A percentile compares a stretch with the other conserved stretches of the same genome.
These are phyloP conservation scores for Penicillium vulpinum DNA, from an alignment of 2,329 filamentous ascomycete species.

Conservation along the genomic window DNA sequence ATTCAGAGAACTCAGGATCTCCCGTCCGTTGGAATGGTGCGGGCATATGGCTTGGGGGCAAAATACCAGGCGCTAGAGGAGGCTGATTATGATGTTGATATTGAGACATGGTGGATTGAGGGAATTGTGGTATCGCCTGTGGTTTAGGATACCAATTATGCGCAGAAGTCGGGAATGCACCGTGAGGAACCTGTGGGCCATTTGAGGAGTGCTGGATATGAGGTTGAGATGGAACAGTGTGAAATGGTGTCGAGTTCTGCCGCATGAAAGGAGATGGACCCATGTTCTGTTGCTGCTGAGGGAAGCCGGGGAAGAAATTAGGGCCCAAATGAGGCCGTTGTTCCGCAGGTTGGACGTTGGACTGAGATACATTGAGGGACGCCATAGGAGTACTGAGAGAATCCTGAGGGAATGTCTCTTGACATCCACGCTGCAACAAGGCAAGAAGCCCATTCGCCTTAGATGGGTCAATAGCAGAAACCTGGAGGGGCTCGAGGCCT, in stretches of 20 bases:
- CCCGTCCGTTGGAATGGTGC: constrained; percentile 51
- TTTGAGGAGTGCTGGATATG: constrained; percentile 12
- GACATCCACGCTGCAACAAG: constrained; percentile 51
- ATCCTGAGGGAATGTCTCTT: constrained; percentile 28
- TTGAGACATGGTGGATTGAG: constrained; percentile 22
- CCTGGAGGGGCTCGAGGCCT: constrained; percentile 16
- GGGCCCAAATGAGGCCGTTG: constrained; percentile 54
- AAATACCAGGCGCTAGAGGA: constrained; percentile 12
- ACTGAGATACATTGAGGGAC: constrained; percentile 54
- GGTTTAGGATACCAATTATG: constrained; percentile 24
- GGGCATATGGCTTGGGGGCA: constrained; percentile 28
- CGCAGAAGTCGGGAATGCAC: constrained; percentile 9
- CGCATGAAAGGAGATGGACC: constrained; percentile 34
- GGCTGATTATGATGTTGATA: constrained; percentile 22
- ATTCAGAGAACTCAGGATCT: constrained; percentile 47
- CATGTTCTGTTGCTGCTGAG: constrained; percentile 34
- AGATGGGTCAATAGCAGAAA: constrained; percentile 34
- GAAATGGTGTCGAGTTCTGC: constrained; percentile 20
- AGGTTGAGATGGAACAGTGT: constrained; percentile 10
- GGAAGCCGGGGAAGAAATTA: constrained; percentile 44
- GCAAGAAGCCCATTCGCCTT: constrained; percentile 57
- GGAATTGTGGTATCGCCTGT: constrained; percentile 23
- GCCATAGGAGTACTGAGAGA: constrained; percentile 52
- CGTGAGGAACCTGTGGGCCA: constrained; percentile 9
- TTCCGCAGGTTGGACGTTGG: constrained; percentile 56